Evolutionary conservation across 106 monocot genomes (phyloP).

Genomic region (Allium cepa): DNA sequence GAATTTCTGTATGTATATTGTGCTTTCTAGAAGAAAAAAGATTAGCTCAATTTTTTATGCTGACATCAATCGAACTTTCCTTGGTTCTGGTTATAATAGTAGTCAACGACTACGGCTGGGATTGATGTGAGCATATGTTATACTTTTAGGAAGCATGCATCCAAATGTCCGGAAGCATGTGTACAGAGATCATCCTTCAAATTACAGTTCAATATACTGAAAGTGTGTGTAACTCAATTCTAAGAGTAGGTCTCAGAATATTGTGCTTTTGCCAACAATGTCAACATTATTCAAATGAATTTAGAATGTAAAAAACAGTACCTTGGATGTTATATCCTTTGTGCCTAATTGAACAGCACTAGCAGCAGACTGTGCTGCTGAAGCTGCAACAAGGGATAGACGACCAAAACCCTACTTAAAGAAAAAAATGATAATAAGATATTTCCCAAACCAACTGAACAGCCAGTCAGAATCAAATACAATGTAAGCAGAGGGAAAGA

Average conservation of each 20-base stretch:
- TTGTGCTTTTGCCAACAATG: no score
- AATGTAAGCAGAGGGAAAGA: background rate
- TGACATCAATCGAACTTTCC: background rate
- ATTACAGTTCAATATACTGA: background rate
- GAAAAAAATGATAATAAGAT: background rate
- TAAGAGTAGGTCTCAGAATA: background rate
- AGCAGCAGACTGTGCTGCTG: slow-evolving; percentile 23
- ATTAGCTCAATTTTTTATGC: no score
- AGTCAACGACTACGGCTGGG: background rate
- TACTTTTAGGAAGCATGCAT: background rate
- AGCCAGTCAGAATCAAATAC: background rate
- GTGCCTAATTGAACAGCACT: slow-evolving; percentile 16
- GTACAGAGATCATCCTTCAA: background rate
- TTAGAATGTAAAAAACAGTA: background rate
- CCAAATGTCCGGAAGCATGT: background rate
- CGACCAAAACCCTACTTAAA: slow-evolving; percentile 19
- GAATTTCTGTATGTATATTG: no score
- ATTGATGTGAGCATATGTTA: background rate
- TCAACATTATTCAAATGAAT: slow-evolving; percentile 1
- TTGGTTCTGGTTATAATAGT: background rate
- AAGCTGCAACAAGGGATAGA: slow-evolving; percentile 19
- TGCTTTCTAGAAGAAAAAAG: no score
- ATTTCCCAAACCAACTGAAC: background rate
- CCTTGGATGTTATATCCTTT: slow-evolving; percentile 27
- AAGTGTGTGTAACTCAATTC: background rate